phyloP scores from a whole-genome alignment of 78 protist genomes.

The Protostelium mycophagum region DNA sequence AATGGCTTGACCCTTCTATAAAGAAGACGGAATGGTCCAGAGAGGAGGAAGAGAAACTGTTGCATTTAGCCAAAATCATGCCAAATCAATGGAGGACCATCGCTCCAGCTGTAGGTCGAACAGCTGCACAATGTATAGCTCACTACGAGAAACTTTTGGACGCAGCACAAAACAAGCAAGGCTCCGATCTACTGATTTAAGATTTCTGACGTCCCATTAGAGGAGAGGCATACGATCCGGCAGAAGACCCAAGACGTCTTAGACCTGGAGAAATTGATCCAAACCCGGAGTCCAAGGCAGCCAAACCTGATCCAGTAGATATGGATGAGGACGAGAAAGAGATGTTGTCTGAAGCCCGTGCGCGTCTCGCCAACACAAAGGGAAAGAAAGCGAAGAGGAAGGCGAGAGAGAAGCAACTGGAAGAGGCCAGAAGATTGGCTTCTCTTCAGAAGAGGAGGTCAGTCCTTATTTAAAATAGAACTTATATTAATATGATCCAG shows the following conservation, averaged over 20 bases:
- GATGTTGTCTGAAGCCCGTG: conserved; percentile 96
- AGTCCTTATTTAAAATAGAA: no score
- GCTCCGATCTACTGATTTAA: background rate
- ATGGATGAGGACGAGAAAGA: conserved; percentile 99
- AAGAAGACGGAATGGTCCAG: conserved; percentile 98
- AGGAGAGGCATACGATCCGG: conserved; percentile 21
- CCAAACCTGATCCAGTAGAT: conserved; percentile 98
- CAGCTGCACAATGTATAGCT: conserved; percentile 96
- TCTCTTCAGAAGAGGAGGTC: conserved; percentile 92
- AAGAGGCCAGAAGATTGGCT: conserved; percentile 96
- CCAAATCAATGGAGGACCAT: conserved; percentile 98
- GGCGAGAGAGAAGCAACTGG: conserved; percentile 95
- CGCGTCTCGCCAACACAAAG: conserved; percentile 98
- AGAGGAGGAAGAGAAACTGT: conserved; percentile 99
- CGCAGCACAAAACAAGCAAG: conserved; percentile 16
- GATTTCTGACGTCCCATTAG: background rate
- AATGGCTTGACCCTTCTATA: conserved; percentile 99
- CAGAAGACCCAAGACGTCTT: conserved; percentile 90
- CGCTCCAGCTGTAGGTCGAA: conserved; percentile 97
- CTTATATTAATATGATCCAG: no score
- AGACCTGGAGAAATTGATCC: conserved; percentile 97
- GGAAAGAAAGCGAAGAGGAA: conserved; percentile 98
- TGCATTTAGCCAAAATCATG: conserved; percentile 95
- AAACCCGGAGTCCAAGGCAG: conserved; percentile 95
- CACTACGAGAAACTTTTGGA: conserved; percentile 95